These are phyloP conservation scores for Cryptococcus hybrid DNA, from an alignment of 1,284 basidiomycete genomes.

Conservation along the genomic window DNA sequence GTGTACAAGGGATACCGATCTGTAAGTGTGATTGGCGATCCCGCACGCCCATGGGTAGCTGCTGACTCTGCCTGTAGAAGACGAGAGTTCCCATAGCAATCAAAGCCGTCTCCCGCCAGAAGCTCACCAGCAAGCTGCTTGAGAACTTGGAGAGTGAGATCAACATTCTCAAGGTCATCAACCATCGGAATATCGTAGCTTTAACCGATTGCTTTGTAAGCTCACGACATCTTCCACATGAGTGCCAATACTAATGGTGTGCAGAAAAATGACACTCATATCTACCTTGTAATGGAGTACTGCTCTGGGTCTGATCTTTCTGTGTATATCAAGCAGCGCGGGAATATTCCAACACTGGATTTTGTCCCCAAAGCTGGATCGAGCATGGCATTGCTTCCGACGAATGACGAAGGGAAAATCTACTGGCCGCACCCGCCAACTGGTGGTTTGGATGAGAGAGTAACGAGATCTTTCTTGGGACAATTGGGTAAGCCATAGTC, in stretches of 20 bases:
- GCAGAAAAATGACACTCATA: conserved; percentile 86
- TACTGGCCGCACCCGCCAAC: conserved; percentile 88
- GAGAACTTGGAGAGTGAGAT: conserved; percentile 98
- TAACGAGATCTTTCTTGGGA: conserved; percentile 87
- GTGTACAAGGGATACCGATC: conserved; percentile 91
- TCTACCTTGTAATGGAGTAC: conserved; percentile 98
- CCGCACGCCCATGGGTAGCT: neutral
- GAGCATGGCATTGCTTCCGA: conserved; percentile 50
- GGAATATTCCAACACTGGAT: conserved; percentile 77
- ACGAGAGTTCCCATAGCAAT: conserved; percentile 79
- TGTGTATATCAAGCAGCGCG: conserved; percentile 92
- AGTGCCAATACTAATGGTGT: neutral
- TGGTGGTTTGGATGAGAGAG: conserved; percentile 86
- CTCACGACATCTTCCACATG: conserved; percentile 5
- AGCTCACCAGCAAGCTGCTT: conserved; percentile 86
- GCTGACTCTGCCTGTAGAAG: conserved; percentile 55
- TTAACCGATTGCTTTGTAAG: conserved; percentile 82
- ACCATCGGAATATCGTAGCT: conserved; percentile 89
- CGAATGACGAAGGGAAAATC: conserved; percentile 52
- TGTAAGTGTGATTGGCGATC: conserved; percentile 54
- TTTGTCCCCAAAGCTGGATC: conserved; percentile 61
- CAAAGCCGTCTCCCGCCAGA: conserved; percentile 89
- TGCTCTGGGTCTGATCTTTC: conserved; percentile 95
- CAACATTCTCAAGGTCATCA: conserved; percentile 89
- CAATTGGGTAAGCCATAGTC: conserved; percentile 68